Conservation (phyloP, 2,329 filamentous ascomycete genomes). For the Fusarium tanahbumbuense region DNA sequence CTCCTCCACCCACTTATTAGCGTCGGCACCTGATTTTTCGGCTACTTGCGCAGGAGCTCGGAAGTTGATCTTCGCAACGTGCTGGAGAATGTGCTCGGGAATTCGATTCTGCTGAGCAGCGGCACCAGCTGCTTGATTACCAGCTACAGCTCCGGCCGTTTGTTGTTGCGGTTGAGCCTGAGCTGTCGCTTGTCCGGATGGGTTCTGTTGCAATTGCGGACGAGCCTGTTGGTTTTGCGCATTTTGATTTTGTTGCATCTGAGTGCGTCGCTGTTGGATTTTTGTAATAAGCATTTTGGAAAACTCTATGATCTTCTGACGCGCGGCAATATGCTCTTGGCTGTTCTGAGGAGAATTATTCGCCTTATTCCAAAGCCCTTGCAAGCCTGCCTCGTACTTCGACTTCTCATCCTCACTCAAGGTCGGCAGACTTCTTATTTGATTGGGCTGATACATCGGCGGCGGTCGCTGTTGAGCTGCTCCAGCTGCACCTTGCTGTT, state of each 20-base stretch:
- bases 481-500: conserved; percentile 41
- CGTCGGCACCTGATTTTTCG: conserved; percentile 57
- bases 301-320: conserved; percentile 70
- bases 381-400: conserved; percentile 69
- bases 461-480: conserved; percentile 45
- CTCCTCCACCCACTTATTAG: conserved; percentile 62
- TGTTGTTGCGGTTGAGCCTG: conserved; percentile 41
- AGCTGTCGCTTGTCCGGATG: conserved; percentile 31
- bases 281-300: conserved; percentile 67
- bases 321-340: conserved; percentile 61
- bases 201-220: conserved; percentile 36
- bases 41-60: conserved; percentile 56
- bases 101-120: conserved; percentile 50
- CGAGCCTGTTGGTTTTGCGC: conserved; percentile 45
- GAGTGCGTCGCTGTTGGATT: conserved; percentile 56
- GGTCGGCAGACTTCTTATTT: conserved; percentile 62
- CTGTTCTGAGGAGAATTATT: conserved; percentile 62
- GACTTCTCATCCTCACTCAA: conserved; percentile 66
- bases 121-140: conserved; percentile 28
- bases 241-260: conserved; percentile 46
- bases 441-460: conserved; percentile 63
- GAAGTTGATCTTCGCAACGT: conserved; percentile 62
- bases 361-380: conserved; percentile 64
- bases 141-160: conserved; percentile 13
- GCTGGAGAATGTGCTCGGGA: conserved; percentile 59